Conservation (phyloP, 2,329 filamentous ascomycete genomes). For the Beauveria scarabaeidicola region DNA sequence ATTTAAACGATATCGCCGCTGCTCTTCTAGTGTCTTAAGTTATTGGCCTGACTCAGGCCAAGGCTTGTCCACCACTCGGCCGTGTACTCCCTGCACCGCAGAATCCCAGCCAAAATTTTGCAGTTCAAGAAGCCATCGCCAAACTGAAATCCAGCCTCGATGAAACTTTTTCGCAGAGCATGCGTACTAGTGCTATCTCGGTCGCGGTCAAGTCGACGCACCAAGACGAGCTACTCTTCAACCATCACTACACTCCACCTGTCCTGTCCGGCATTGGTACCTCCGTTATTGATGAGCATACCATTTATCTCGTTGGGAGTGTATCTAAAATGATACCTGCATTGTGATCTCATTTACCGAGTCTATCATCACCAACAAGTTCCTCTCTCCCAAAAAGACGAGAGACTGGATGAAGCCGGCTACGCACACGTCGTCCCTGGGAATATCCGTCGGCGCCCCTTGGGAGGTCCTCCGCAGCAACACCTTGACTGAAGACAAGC, state of each 20-base stretch:
- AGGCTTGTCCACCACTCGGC: slow-evolving; percentile 34
- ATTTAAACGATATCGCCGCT: not conserved
- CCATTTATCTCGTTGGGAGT: slow-evolving; percentile 27
- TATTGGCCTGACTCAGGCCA: slow-evolving; percentile 21
- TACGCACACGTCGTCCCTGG: slow-evolving; percentile 27
- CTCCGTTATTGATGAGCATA: slow-evolving; percentile 21
- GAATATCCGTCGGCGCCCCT: slow-evolving; percentile 32
- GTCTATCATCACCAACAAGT: slow-evolving; percentile 33
- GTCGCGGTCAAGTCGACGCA: slow-evolving; percentile 34
- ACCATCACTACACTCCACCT: slow-evolving; percentile 32
- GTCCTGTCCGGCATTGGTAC: slow-evolving; percentile 18
- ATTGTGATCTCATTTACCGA: slow-evolving; percentile 31
- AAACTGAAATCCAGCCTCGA: slow-evolving; percentile 20
- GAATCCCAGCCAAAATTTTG: slow-evolving; percentile 22
- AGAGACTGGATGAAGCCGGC: slow-evolving; percentile 37
- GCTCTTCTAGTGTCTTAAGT: slow-evolving; percentile 13
- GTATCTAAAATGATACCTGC: slow-evolving; percentile 27
- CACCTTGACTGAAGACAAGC: slow-evolving; percentile 28
- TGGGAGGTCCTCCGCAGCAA: slow-evolving; percentile 38
- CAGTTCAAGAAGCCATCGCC: slow-evolving; percentile 21
- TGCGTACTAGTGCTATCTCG: slow-evolving; percentile 28
- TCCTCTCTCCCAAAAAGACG: slow-evolving; percentile 31
- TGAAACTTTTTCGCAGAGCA: slow-evolving; percentile 15
- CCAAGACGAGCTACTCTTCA: slow-evolving; percentile 28
- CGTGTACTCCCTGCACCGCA: slow-evolving; percentile 30